Evolutionary conservation across 2,329 filamentous ascomycete genomes (phyloP), one percentile per base, ranked within the genome.

Genomic region (Cladophialophora psammophila): DNA sequence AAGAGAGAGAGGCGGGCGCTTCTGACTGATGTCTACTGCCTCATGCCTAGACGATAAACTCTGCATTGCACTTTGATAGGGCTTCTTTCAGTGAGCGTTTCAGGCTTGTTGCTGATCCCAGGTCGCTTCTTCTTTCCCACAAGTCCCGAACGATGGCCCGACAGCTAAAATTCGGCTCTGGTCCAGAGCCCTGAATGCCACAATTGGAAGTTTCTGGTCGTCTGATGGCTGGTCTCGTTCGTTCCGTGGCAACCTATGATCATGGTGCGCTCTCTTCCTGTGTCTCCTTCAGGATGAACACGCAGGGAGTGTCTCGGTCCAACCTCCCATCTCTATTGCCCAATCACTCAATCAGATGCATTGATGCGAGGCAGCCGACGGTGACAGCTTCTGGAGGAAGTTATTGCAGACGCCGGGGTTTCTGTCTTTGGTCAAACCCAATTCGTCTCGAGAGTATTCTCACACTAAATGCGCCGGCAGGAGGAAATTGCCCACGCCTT

Each of bases 401-500:
- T 3, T 50, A 12, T 26, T 3, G 5, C 9, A 9, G 18, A 3
- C 10, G 20, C 20, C 1, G 45, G 1, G 45, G 45, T 20, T 50
- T 26, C 40, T 26, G 6, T 50, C 45, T 26, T 26, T 18, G 42
- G 1, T 5, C 45, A 26, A 26, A 26, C 18, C 18, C 45, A 50
- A 9, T 50, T 12, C 45, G 45, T 50, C 18, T 50, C 45, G 8
- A 9, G 7, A 2, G 6, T 26, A 18, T 45, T 20, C 36, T 73
- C 72, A 74, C 64, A 74, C 95, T 79, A 99, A 81, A 82, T 99
- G 95, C 75, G 91, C 95, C 12, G 95, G 95, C 73, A 99, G 81
- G 76, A 99, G 81, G 76, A 99, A 99, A 80, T 98, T 98, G 67
- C 93, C 93, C 78, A 98, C 97, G 5, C 95, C 95, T 80, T 99